A percentile compares a stretch with the other conserved stretches of the same genome.
phyloP scores from a whole-genome alignment of 495 filamentous ascomycete genomes.

The Neurospora tetraspora region DNA sequence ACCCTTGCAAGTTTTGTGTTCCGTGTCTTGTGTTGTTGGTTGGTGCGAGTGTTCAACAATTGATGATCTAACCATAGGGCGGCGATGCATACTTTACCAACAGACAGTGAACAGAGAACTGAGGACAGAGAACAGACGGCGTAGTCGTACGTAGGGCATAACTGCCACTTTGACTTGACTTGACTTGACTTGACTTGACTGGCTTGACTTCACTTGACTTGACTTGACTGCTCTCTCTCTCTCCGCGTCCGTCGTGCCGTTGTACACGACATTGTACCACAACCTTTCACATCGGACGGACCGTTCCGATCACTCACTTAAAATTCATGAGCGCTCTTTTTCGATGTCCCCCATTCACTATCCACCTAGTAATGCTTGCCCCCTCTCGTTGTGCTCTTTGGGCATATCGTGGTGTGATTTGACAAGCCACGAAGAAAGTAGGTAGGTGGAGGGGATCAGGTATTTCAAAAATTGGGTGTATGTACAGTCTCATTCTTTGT shows the following conservation, averaged over 20 bases:
- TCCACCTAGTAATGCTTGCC: too few species aligned
- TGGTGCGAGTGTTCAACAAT: background rate
- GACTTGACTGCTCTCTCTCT: background rate
- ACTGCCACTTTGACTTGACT: background rate
- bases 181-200: too few species aligned
- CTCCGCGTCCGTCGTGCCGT: too few species aligned
- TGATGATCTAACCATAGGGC: background rate
- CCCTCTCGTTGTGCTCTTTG: too few species aligned
- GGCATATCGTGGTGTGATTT: too few species aligned
- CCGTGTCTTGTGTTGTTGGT: background rate
- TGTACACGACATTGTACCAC: background rate
- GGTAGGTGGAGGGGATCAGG: too few species aligned
- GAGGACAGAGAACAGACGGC: too few species aligned
- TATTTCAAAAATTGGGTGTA: background rate
- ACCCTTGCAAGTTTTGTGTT: background rate
- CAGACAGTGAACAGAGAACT: too few species aligned
- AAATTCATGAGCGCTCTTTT: background rate
- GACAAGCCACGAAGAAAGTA: too few species aligned
- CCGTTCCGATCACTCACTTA: background rate
- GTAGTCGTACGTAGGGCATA: too few species aligned
- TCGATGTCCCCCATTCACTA: too few species aligned
- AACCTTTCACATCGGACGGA: background rate
- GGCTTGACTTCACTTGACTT: background rate
- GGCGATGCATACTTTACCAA: too few species aligned
- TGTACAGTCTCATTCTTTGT: background rate